These are phyloP conservation scores for Claviceps quebecensis DNA, from an alignment of 2,329 filamentous ascomycete genomes.

Conservation along the genomic window DNA sequence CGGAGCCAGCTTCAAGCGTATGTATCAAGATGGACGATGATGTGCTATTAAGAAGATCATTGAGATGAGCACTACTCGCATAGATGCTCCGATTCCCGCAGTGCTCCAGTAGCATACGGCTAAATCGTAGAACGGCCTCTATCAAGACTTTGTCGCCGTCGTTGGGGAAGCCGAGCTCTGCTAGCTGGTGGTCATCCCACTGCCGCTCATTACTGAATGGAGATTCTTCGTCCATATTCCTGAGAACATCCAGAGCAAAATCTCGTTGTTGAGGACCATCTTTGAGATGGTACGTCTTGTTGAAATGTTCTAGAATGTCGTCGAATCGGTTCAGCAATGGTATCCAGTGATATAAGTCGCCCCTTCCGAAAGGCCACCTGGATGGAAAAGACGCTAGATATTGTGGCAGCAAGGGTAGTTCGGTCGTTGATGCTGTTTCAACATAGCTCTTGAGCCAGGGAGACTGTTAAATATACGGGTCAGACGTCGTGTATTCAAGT, in stretches of 20 bases:
- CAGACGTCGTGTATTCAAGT: neutral
- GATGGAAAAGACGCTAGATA: constrained; percentile 70
- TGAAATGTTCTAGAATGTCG: constrained; percentile 69
- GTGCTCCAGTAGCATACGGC: constrained; percentile 75
- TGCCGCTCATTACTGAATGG: constrained; percentile 33
- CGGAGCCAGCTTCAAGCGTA: constrained; percentile 67
- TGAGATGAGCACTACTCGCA: constrained; percentile 79
- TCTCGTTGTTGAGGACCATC: constrained; percentile 67
- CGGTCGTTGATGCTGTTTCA: constrained; percentile 49
- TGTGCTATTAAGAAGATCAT: constrained; percentile 77
- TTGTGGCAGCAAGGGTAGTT: constrained; percentile 63
- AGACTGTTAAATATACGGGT: constrained; percentile 41
- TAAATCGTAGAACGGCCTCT: constrained; percentile 71
- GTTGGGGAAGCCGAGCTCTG: constrained; percentile 46
- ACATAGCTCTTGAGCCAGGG: constrained; percentile 77
- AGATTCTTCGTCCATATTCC: constrained; percentile 40
- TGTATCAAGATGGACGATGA: constrained; percentile 64
- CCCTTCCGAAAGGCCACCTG: constrained; percentile 88
- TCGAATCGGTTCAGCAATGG: constrained; percentile 88
- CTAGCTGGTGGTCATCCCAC: constrained; percentile 33
- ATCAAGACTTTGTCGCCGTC: constrained; percentile 74
- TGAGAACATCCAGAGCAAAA: constrained; percentile 54
- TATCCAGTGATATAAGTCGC: constrained; percentile 98
- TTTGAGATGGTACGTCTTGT: constrained; percentile 63
- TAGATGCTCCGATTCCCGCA: constrained; percentile 96